These are phyloP conservation scores for Clitoria ternatea DNA, from an alignment of 306 rosid species.

Conservation along the genomic window DNA sequence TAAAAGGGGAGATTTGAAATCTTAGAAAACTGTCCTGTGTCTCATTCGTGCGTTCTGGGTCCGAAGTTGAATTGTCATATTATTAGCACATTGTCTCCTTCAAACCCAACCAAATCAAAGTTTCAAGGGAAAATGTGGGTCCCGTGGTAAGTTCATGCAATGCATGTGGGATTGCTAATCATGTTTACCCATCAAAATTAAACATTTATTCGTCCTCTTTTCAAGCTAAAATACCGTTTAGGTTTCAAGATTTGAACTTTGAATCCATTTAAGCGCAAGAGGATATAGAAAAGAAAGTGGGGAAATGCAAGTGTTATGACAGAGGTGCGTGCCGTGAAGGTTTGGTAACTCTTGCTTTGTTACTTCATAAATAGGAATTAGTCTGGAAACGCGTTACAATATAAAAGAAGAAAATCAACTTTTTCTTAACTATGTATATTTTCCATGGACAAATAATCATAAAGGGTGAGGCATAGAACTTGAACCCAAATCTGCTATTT, in stretches of 20 bases:
- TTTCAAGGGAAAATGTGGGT: conserved; percentile 4
- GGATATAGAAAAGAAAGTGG: background rate
- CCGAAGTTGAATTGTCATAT: background rate
- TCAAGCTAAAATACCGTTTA: background rate
- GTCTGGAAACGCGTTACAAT: too few relatives aligned
- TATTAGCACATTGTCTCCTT: conserved; percentile 19
- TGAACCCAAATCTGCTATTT: too few relatives aligned
- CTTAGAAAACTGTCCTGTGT: background rate
- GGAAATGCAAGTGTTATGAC: background rate
- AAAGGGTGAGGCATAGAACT: too few relatives aligned
- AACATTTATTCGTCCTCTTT: background rate
- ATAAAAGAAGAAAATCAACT: too few relatives aligned
- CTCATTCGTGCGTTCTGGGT: conserved; percentile 13
- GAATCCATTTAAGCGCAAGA: background rate
- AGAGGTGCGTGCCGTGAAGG: background rate
- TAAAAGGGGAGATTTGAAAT: conserved; percentile 29
- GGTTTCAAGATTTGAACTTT: background rate
- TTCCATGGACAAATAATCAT: too few relatives aligned
- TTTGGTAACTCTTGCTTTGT: background rate
- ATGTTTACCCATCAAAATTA: background rate
- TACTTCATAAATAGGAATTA: background rate
- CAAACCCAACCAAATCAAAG: conserved; percentile 17
- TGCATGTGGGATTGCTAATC: background rate
- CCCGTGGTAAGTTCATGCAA: background rate
- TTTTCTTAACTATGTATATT: too few relatives aligned